phyloP scores from a whole-genome alignment of 768 basidiomycete genomes.

The Lactarius deliciosus region DNA sequence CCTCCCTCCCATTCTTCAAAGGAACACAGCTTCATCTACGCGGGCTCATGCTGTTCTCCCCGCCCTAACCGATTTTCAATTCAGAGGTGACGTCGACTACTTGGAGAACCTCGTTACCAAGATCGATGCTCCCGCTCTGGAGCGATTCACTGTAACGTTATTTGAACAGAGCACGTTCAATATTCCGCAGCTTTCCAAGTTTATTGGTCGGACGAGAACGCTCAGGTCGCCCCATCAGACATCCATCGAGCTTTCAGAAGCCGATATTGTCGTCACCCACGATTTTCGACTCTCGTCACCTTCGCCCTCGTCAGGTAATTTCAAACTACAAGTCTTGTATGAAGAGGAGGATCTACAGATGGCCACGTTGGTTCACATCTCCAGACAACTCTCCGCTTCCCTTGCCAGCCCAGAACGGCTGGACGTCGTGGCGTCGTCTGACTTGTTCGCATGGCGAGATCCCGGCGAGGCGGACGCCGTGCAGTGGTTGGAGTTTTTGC shows the following conservation, averaged over 20 bases:
- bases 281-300: not conserved
- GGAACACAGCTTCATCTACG: too few species aligned
- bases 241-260: not conserved
- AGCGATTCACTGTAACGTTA: not conserved
- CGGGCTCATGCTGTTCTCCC: not conserved
- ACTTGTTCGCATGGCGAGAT: not conserved
- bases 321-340: not conserved
- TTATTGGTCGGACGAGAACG: not conserved
- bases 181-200: not conserved
- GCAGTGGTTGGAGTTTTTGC: conserved; percentile 11
- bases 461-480: not conserved
- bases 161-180: not conserved
- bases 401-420: not conserved
- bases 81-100: not conserved
- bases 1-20: not conserved
- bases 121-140: conserved; percentile 2
- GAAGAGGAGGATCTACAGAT: not conserved
- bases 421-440: not conserved
- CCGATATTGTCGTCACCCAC: not conserved
- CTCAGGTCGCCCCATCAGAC: not conserved
- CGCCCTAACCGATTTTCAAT: conserved; percentile 3
- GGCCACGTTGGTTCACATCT: conserved; percentile 1
- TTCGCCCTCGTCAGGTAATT: not conserved
- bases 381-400: not conserved
- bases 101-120: not conserved